A percentile compares a stretch with the other conserved stretches of the same genome.
phyloP scores from a whole-genome alignment of 2,329 filamentous ascomycete species.

The Metarhizium album region DNA sequence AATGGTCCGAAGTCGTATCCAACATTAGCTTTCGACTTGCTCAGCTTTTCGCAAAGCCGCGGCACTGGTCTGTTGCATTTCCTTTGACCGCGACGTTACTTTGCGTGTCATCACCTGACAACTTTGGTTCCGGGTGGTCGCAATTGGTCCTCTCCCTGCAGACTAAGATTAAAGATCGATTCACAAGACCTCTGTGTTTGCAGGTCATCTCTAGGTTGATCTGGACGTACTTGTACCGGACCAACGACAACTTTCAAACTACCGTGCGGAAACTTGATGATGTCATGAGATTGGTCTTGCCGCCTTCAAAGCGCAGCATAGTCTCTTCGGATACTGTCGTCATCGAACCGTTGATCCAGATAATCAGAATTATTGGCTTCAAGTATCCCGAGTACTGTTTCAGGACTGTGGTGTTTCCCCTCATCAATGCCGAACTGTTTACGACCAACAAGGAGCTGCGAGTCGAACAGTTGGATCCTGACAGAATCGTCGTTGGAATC shows the following conservation, averaged over 20 bases:
- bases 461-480: slow-evolving; percentile 88
- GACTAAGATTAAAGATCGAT: slow-evolving; percentile 73
- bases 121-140: slow-evolving; percentile 78
- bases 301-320: slow-evolving; percentile 67
- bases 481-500: slow-evolving; percentile 95
- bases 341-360: slow-evolving; percentile 81
- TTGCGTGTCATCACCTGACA: slow-evolving; percentile 77
- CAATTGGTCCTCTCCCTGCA: slow-evolving; percentile 69
- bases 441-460: slow-evolving; percentile 63
- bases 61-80: slow-evolving; percentile 84
- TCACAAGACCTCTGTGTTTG: slow-evolving; percentile 66
- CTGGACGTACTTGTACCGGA: slow-evolving; percentile 90
- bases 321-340: slow-evolving; percentile 75
- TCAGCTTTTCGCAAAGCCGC: slow-evolving; percentile 81
- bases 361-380: slow-evolving; percentile 89
- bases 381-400: slow-evolving; percentile 93
- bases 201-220: slow-evolving; percentile 83
- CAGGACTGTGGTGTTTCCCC: slow-evolving; percentile 80
- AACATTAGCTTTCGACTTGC: slow-evolving; percentile 67
- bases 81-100: slow-evolving; percentile 78
- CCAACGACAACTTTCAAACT: slow-evolving; percentile 56
- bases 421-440: slow-evolving; percentile 90
- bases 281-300: slow-evolving; percentile 73
- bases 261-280: slow-evolving; percentile 79
- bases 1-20: slow-evolving; percentile 79